Base-by-base conservation (phyloP, 176 grass and related monocot species). In the Oryza australiensis region DNA sequence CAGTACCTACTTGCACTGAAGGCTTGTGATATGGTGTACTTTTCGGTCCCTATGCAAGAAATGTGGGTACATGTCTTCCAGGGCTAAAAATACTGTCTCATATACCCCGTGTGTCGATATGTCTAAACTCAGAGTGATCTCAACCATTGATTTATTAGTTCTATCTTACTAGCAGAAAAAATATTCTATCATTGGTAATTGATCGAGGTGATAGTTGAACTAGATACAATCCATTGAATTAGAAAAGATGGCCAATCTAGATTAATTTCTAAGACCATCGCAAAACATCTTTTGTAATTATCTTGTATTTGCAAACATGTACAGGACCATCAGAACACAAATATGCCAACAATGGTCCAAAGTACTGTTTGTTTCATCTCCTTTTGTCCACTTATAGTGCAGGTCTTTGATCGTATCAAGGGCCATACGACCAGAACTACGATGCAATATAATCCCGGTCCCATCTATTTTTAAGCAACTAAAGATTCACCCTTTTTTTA, bases 261-360 rank as follows among this genome's bases (percentile, higher is more conserved):
- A 40, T 40, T 40, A 9, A 40, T 40, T 40, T 40, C 38, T 40
- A 40, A 10, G 38, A 40, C 9, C 38, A 40, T 40, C 9, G 9
- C 38, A 40, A 40, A 40, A 40, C 38, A 40, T 40, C 38, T 40
- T 40, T 9, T 40, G 7, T 10, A 10, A 40, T 33, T 71, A 27
- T 53, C 29, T 72, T 82, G 51, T 26, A 72, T 82, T 82, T 72
- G 53, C 11, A 32, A 35, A 72, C 71, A 72, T 82, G 68, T 5
- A 45, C 80, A 16, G 53, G 51, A 82, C 35, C 80, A 82, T 26
- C 80, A 63, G 68, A 45, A 23, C 68, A 63, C 18, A 18, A 64
- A 41, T 45, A 64, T 33, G 26, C 80, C 57, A 62, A 82, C 28
- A 46, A 64, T 73, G 68, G 69, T 82, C 55, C 80, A 46, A 12